A percentile compares a stretch with the other conserved stretches of the same genome.
phyloP scores from a whole-genome alignment of 1,139 yeast genomes.

The Pichia sp. region DNA sequence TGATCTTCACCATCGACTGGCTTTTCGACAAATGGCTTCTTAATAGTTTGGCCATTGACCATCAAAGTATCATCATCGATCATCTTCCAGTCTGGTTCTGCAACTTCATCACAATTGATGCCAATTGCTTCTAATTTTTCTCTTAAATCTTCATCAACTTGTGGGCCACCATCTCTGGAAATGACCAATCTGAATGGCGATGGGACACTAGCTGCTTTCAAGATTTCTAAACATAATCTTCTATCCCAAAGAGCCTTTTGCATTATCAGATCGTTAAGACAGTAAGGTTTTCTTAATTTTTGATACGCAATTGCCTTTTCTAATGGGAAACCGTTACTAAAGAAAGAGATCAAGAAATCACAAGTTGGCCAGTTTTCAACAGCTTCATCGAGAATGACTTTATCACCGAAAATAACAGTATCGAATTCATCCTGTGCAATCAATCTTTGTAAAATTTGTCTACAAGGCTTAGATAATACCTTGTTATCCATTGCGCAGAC shows the following conservation, averaged over 20 bases:
- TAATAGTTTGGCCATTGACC: slow-evolving; percentile 69
- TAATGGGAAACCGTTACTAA: slow-evolving; percentile 94
- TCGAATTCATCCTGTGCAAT: slow-evolving; percentile 96
- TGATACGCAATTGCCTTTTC: slow-evolving; percentile 94
- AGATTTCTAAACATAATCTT: slow-evolving; percentile 77
- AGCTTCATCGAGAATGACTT: slow-evolving; percentile 89
- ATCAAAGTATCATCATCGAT: slow-evolving; percentile 79
- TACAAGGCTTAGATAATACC: slow-evolving; percentile 93
- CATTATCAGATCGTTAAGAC: slow-evolving; percentile 84
- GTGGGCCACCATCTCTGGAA: slow-evolving; percentile 96
- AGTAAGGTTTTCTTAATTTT: slow-evolving; percentile 83
- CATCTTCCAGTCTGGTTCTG: slow-evolving; percentile 88
- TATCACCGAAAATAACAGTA: slow-evolving; percentile 96
- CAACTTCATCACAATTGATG: slow-evolving; percentile 45
- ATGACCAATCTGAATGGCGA: slow-evolving; percentile 88
- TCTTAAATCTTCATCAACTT: slow-evolving; percentile 63
- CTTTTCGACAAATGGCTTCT: slow-evolving; percentile 95
- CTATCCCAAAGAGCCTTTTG: slow-evolving; percentile 98
- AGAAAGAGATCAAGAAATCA: slow-evolving; percentile 89
- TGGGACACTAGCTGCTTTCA: slow-evolving; percentile 81
- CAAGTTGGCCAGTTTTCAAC: slow-evolving; percentile 99
- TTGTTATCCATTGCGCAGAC: slow-evolving; percentile 99
- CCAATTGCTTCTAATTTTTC: slow-evolving; percentile 60
- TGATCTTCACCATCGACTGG: slow-evolving; percentile 99
- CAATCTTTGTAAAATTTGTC: slow-evolving; percentile 83